Evolutionary conservation across 306 rosid species (phyloP).

Genomic region (Vigna hirtella): DNA sequence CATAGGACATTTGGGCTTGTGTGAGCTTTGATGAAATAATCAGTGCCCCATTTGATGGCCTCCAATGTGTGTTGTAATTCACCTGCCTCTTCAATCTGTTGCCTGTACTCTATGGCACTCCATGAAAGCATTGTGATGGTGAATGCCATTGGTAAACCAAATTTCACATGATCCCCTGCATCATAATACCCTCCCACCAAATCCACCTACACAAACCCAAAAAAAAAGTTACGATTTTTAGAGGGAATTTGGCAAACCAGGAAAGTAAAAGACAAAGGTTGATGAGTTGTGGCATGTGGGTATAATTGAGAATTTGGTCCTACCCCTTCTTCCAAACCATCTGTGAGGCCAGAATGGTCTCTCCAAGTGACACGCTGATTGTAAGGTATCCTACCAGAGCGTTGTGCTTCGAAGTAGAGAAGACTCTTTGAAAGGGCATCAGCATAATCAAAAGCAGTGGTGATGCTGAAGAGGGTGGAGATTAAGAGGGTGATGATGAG

Average conservation of each 20-base stretch:
- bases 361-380: conserved; percentile 97
- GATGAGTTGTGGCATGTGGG: conserved; percentile 10
- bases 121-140: conserved; percentile 97
- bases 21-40: conserved; percentile 97
- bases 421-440: conserved; percentile 91
- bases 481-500: conserved; percentile 44
- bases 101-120: conserved; percentile 76
- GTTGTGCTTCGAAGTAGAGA: conserved; percentile 93
- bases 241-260: conserved; percentile 13
- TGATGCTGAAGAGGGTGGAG: conserved; percentile 36
- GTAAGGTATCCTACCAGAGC: conserved; percentile 91
- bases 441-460: conserved; percentile 63
- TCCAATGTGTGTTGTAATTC: conserved; percentile 82
- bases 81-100: conserved; percentile 77
- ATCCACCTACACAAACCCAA: conserved; percentile 66
- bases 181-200: conserved; percentile 97
- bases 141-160: conserved; percentile 97
- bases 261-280: conserved; percentile 2
- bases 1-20: conserved; percentile 88
- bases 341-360: conserved; percentile 96
- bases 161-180: conserved; percentile 98
- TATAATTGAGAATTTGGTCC: conserved; percentile 27
- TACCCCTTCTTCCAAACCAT: conserved; percentile 93
- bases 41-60: conserved; percentile 98
- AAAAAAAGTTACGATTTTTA: conserved; percentile 13